Percentiles rank a stretch among this genome's conserved stretches.
Conservation (phyloP, 257 asterid species). For the Plantago ovata region DNA sequence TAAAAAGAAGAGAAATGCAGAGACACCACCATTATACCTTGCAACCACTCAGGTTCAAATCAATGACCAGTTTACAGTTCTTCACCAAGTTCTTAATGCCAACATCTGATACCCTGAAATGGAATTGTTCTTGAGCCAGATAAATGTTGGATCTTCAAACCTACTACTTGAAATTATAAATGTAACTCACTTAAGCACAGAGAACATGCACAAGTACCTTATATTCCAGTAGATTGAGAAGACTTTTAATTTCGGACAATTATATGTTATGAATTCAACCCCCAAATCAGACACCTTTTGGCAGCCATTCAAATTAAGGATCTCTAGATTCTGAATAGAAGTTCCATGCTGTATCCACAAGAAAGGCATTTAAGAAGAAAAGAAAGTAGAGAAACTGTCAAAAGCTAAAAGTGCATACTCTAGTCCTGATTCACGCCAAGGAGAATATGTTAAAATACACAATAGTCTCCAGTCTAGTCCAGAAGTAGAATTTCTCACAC, state of each 20-base stretch:
- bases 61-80: slow-evolving; percentile 59
- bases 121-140: slow-evolving; percentile 13
- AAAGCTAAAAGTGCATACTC: slow-evolving; percentile 17
- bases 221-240: slow-evolving; percentile 94
- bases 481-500: not conserved
- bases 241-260: slow-evolving; percentile 48
- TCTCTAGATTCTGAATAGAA: slow-evolving; percentile 49
- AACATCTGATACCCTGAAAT: slow-evolving; percentile 77
- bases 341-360: slow-evolving; percentile 48
- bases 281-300: slow-evolving; percentile 89
- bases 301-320: slow-evolving; percentile 87
- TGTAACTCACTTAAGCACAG: slow-evolving; percentile 6
- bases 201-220: slow-evolving; percentile 41
- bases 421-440: slow-evolving; percentile 6
- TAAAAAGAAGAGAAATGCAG: slow-evolving; percentile 13
- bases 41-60: slow-evolving; percentile 92
- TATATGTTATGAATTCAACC: slow-evolving; percentile 53
- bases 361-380: slow-evolving; percentile 12
- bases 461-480: not conserved
- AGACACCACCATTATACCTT: slow-evolving; percentile 47
- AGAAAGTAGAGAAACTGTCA: not conserved
- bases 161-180: slow-evolving; percentile 2
- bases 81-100: slow-evolving; percentile 62
- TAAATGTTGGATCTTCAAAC: slow-evolving; percentile 2
- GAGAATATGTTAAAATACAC: not conserved